phyloP scores from a whole-genome alignment of 306 rosid genomes.

The Cotoneaster glaucophyllus region DNA sequence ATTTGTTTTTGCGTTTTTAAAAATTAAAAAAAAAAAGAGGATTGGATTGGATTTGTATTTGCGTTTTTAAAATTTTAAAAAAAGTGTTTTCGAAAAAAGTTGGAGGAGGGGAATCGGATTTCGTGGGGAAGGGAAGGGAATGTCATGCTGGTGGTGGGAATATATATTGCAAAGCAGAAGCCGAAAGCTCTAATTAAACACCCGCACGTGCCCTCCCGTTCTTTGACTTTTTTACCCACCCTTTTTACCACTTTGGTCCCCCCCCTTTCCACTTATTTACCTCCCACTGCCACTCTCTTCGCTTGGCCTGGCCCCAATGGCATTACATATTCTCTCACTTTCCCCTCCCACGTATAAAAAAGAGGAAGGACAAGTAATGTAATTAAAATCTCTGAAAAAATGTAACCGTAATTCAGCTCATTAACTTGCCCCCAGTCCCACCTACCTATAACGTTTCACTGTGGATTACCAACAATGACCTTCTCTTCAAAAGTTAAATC shows the following conservation, averaged over 20 bases:
- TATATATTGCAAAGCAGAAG: slow-evolving; percentile 15
- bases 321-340: too few relatives aligned
- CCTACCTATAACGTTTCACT: neutral
- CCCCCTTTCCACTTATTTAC: neutral
- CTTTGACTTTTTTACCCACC: neutral
- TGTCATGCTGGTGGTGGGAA: slow-evolving; percentile 33
- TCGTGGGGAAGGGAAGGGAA: slow-evolving; percentile 17
- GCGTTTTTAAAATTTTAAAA: neutral
- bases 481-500: too few relatives aligned
- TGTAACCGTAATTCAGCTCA: neutral
- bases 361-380: neutral
- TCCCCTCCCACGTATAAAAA: too few relatives aligned
- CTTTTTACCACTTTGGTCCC: neutral
- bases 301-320: neutral
- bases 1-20: too few relatives aligned
- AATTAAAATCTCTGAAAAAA: slow-evolving; percentile 3
- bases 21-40: too few relatives aligned
- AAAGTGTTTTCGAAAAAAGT: too few relatives aligned
- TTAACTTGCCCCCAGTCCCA: neutral
- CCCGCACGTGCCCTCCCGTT: slow-evolving; percentile 15
- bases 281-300: neutral
- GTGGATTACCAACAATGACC: neutral
- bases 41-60: neutral
- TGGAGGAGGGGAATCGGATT: slow-evolving; percentile 31
- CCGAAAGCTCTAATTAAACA: slow-evolving; percentile 17